Percentiles rank a stretch among this genome's conserved stretches.
Conservation (phyloP, 1,284 basidiomycete species). For the Marasmius sp. region DNA sequence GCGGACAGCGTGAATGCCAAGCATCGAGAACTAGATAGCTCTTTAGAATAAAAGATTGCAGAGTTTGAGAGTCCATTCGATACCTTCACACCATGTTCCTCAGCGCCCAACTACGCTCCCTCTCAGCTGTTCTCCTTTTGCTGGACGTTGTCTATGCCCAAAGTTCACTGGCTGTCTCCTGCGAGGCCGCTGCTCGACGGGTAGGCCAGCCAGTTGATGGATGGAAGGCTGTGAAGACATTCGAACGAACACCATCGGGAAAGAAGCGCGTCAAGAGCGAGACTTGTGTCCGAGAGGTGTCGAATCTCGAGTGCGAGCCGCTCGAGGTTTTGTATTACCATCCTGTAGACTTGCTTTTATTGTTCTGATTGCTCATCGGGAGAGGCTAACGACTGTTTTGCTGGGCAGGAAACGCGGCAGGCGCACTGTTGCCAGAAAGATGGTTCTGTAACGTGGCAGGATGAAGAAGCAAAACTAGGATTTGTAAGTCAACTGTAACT, state of each 20-base stretch:
- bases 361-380: background rate
- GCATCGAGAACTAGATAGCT: too few relatives aligned
- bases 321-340: slow-evolving; percentile 2
- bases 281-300: background rate
- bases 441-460: slow-evolving; percentile 7
- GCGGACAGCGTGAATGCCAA: too few relatives aligned
- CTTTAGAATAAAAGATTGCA: too few relatives aligned
- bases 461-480: slow-evolving; percentile 5
- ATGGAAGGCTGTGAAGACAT: background rate
- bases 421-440: slow-evolving; percentile 1
- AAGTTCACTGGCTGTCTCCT: background rate
- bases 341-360: background rate
- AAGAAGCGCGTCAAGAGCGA: background rate
- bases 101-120: background rate
- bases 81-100: too few relatives aligned
- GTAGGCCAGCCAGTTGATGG: slow-evolving; percentile 1
- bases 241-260: background rate
- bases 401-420: slow-evolving; percentile 1
- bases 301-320: background rate
- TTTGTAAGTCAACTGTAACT: slow-evolving; percentile 1
- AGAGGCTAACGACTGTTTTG: background rate
- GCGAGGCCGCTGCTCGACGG: slow-evolving; percentile 3
- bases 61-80: too few relatives aligned
- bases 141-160: background rate
- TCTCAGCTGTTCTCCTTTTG: background rate